Base-by-base conservation (phyloP, 2,329 filamentous ascomycete genomes). In the Aspergillus clavatus region DNA sequence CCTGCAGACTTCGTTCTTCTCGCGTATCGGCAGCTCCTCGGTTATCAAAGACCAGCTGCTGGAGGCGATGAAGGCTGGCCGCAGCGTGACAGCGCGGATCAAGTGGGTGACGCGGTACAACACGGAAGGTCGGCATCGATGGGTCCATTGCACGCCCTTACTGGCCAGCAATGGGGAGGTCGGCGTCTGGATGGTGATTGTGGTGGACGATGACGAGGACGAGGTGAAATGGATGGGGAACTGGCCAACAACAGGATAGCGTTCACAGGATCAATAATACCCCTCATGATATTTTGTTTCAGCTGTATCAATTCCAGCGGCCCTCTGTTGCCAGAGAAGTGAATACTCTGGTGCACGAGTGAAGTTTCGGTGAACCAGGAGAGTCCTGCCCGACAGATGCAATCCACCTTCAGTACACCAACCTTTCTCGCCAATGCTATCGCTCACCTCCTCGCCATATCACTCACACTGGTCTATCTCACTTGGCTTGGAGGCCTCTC, bases 81-180 rank as follows among this genome's bases (percentile, higher is more conserved):
- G 81, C 36, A 83, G 84, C 38, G 82, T 89, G 4, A 89, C 86
- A 1, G 84, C 84, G 3, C 87, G 87, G 59, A 78, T 90, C 11
- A 78, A 80, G 42, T 90, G 85, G 86, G 68, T 87, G 1, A 75
- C 72, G 37, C 70, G 72, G 35, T 65, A 65, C 4, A 72, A 76
- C 26, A 66, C 71, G 14, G 75, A 80, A 41, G 85, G 84, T 0
- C 75, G 83, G 14, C 76, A 78, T 39, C 76, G 84, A 35, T 89
- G 86, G 85, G 84, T 89, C 31, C 86, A 89, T 62, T 86, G 84
- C 59, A 89, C 86, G 18, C 86, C 86, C 2, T 68, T 89, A 3
- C 66, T 86, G 3, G 84, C 84, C 2, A 75, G 75, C 33, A 82
- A 82, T 51, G 82, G 83, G 1, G 72, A 78, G 3, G 80, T 89